phyloP scores from a whole-genome alignment of 2,329 filamentous ascomycete species.

The Curvularia lunata region DNA sequence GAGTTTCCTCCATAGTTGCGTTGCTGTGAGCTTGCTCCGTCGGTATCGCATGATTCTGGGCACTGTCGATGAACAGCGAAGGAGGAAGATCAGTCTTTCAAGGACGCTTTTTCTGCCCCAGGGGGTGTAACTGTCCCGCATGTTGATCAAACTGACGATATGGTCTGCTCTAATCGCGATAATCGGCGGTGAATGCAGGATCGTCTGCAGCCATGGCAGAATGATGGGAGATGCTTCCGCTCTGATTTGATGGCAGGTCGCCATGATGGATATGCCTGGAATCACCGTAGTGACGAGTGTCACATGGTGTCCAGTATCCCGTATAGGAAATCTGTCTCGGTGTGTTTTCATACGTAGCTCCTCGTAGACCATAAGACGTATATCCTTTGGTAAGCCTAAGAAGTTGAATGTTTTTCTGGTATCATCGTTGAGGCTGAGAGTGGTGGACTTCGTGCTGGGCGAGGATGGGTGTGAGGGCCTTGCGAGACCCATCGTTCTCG shows the following conservation, averaged over 20 bases:
- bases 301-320: not conserved
- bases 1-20: not conserved
- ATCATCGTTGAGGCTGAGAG: not conserved
- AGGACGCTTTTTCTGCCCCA: not conserved
- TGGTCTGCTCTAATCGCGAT: not conserved
- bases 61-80: not conserved
- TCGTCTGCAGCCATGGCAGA: not conserved
- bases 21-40: not conserved
- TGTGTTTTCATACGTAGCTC: conserved; percentile 1
- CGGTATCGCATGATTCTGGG: not conserved
- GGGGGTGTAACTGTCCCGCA: not conserved
- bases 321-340: not conserved
- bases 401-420: conserved; percentile 26
- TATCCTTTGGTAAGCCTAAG: conserved; percentile 21
- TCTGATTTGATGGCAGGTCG: conserved; percentile 4
- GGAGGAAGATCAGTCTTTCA: not conserved
- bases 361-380: conserved; percentile 25
- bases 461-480: not conserved
- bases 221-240: conserved; percentile 11
- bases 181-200: not conserved
- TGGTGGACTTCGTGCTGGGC: not conserved
- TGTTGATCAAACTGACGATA: not conserved
- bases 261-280: conserved; percentile 9
- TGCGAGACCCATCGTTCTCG: not conserved
- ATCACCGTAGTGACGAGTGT: conserved; percentile 10